Conservation (phyloP, 495 filamentous ascomycete genomes). For the Annulohypoxylon bovei region DNA sequence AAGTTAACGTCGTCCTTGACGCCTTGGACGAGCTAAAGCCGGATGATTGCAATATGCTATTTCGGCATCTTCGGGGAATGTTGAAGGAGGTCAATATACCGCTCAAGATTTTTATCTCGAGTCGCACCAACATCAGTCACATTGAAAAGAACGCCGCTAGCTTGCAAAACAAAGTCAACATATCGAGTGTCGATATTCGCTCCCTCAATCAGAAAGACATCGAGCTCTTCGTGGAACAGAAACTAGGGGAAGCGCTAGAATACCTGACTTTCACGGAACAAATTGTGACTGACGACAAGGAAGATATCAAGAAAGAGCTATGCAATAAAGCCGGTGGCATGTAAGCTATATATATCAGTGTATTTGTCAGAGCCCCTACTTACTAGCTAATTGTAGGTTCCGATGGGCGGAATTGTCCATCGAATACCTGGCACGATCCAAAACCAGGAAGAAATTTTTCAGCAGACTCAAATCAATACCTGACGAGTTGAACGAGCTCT, state of each 20-base stretch:
- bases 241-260: neutral
- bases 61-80: neutral
- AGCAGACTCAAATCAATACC: neutral
- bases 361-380: neutral
- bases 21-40: neutral
- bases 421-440: neutral
- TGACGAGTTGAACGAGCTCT: neutral
- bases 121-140: neutral
- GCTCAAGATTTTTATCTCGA: neutral
- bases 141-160: neutral
- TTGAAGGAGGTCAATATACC: neutral
- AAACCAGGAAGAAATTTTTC: neutral
- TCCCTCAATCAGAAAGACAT: neutral
- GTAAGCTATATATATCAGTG: neutral
- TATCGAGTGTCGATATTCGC: neutral
- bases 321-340: neutral
- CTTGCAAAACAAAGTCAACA: neutral
- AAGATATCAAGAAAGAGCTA: neutral
- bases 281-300: neutral
- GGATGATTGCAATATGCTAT: neutral
- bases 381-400: neutral
- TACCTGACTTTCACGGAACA: neutral
- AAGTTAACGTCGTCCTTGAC: neutral
- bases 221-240: neutral
- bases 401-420: neutral